Conservation (phyloP, 2,329 filamentous ascomycete genomes). For the Fusarium multiceps region DNA sequence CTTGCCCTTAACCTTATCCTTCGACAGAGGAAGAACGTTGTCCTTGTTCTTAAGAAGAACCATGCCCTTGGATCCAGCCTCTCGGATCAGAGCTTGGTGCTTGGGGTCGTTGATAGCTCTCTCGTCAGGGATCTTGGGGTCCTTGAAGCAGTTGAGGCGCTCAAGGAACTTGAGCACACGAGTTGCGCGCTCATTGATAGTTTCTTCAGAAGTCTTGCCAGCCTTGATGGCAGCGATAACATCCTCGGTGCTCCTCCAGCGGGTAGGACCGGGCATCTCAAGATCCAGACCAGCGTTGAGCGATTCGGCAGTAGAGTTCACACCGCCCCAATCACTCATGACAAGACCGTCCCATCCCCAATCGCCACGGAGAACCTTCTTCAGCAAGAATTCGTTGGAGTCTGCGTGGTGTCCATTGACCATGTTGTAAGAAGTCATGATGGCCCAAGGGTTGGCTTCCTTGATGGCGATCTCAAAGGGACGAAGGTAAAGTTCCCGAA, state of each 20-base stretch:
- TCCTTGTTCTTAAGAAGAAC: constrained; percentile 73
- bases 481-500: constrained; percentile 49
- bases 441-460: constrained; percentile 54
- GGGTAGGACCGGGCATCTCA: constrained; percentile 54
- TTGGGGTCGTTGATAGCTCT: constrained; percentile 49
- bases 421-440: constrained; percentile 51
- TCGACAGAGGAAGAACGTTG: constrained; percentile 65
- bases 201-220: constrained; percentile 46
- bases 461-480: constrained; percentile 56
- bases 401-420: constrained; percentile 56
- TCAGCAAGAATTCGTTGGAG: constrained; percentile 42
- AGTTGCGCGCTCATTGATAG: constrained; percentile 48
- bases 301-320: constrained; percentile 49
- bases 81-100: constrained; percentile 46
- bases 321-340: constrained; percentile 55
- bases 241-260: constrained; percentile 45
- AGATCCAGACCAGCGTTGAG: constrained; percentile 50
- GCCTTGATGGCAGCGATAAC: constrained; percentile 48
- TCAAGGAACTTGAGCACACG: constrained; percentile 47
- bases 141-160: constrained; percentile 47
- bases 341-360: constrained; percentile 56
- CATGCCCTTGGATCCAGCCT: constrained; percentile 62
- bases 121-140: constrained; percentile 45
- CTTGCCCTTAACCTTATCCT: constrained; percentile 48
- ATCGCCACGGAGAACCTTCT: constrained; percentile 55